A percentile compares a stretch with the other conserved stretches of the same genome.
Conservation (phyloP, 2,329 filamentous ascomycete genomes). For the Cercospora sp. region DNA sequence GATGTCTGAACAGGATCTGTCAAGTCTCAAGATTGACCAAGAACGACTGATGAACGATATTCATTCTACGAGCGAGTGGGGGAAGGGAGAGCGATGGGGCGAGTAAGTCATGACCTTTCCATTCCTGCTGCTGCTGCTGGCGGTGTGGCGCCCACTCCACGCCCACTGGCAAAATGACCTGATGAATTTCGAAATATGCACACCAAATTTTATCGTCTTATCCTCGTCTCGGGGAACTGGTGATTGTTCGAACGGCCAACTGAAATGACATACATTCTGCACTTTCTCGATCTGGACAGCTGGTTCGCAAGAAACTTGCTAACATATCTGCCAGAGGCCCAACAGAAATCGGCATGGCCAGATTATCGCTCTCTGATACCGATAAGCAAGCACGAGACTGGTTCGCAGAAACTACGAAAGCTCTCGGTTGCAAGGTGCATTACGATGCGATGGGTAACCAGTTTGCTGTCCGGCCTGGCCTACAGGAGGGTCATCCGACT, state of each 20-base stretch:
- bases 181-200: constrained; percentile 29
- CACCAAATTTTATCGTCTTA: constrained; percentile 26
- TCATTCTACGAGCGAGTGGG: constrained; percentile 68
- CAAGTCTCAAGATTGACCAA: constrained; percentile 58
- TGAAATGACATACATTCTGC: constrained; percentile 13
- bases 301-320: constrained; percentile 8
- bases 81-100: constrained; percentile 66
- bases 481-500: constrained; percentile 52
- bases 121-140: not conserved
- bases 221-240: constrained; percentile 20
- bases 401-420: constrained; percentile 66
- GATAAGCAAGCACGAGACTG: constrained; percentile 74
- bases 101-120: constrained; percentile 51
- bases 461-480: constrained; percentile 70
- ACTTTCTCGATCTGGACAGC: not conserved
- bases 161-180: constrained; percentile 10
- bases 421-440: constrained; percentile 65
- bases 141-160: constrained; percentile 8
- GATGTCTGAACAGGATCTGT: constrained; percentile 55
- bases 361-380: constrained; percentile 68
- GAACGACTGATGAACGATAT: constrained; percentile 63
- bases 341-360: constrained; percentile 74
- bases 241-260: constrained; percentile 25
- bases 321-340: constrained; percentile 25
- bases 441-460: constrained; percentile 79